phyloP scores from a whole-genome alignment of 2,329 filamentous ascomycete species.

The Claviceps quebecensis region DNA sequence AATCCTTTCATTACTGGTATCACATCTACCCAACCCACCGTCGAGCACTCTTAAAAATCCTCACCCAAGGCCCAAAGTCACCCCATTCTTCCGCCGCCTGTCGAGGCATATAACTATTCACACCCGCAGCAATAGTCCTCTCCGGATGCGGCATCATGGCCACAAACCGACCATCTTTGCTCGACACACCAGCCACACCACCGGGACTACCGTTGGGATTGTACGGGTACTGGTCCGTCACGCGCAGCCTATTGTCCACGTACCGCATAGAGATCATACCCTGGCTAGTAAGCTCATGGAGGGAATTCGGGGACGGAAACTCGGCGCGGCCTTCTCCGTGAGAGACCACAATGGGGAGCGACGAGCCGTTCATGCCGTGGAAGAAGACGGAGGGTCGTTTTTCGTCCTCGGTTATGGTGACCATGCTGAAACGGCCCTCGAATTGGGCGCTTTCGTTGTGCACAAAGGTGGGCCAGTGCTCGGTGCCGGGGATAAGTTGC shows the following conservation, averaged over 20 bases:
- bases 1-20: no score
- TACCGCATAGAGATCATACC: constrained; percentile 70
- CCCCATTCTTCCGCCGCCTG: constrained; percentile 53
- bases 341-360: constrained; percentile 73
- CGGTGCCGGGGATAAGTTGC: constrained; percentile 72
- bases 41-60: constrained; percentile 77
- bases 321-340: constrained; percentile 81
- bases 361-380: constrained; percentile 70
- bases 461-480: constrained; percentile 75
- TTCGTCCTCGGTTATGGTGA: constrained; percentile 51
- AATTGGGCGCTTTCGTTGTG: constrained; percentile 79
- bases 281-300: constrained; percentile 43
- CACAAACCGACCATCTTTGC: constrained; percentile 63
- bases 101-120: constrained; percentile 58
- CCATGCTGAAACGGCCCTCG: constrained; percentile 79
- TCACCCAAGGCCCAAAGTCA: constrained; percentile 71
- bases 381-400: constrained; percentile 63
- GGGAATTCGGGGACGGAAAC: constrained; percentile 42
- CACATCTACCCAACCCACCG: constrained; percentile 62
- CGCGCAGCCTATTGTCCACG: constrained; percentile 62
- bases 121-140: constrained; percentile 69
- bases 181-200: constrained; percentile 70
- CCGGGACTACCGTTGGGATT: constrained; percentile 76
- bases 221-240: constrained; percentile 72
- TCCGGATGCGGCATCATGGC: constrained; percentile 93